A percentile compares a stretch with the other conserved stretches of the same genome.
phyloP scores from a whole-genome alignment of 2,329 filamentous ascomycete species.

The Davidsoniella virescens region DNA sequence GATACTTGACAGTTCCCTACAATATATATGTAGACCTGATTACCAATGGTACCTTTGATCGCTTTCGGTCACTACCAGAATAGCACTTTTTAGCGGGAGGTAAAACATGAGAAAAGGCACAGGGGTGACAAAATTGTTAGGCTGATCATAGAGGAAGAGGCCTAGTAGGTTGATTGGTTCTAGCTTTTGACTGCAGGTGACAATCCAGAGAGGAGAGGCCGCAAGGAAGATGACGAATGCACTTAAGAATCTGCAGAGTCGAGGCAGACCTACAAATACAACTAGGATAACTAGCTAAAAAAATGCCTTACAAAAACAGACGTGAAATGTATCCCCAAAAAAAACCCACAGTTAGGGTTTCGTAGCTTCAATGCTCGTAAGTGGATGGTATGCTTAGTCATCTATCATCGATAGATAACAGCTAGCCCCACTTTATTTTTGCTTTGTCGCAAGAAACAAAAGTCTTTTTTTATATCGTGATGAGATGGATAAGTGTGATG shows the following conservation, averaged over 20 bases:
- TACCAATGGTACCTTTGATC: too few relatives aligned
- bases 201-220: neutral
- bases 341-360: too few relatives aligned
- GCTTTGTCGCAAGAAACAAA: constrained; percentile 8
- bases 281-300: neutral
- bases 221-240: neutral
- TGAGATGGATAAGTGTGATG: neutral
- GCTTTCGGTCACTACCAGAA: too few relatives aligned
- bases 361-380: too few relatives aligned
- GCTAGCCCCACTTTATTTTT: constrained; percentile 11
- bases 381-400: constrained; percentile 5
- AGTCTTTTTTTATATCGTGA: constrained; percentile 2
- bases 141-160: neutral
- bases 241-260: too few relatives aligned
- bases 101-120: too few relatives aligned
- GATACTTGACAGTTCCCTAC: too few relatives aligned
- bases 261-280: too few relatives aligned
- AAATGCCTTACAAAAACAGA: neutral
- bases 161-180: neutral
- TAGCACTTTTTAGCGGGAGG: too few relatives aligned
- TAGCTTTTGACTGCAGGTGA: too few relatives aligned
- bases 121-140: neutral
- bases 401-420: constrained; percentile 6
- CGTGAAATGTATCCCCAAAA: neutral
- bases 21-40: too few relatives aligned